Conservation (phyloP, 140 eudicot species). For the Anethum foeniculum region DNA sequence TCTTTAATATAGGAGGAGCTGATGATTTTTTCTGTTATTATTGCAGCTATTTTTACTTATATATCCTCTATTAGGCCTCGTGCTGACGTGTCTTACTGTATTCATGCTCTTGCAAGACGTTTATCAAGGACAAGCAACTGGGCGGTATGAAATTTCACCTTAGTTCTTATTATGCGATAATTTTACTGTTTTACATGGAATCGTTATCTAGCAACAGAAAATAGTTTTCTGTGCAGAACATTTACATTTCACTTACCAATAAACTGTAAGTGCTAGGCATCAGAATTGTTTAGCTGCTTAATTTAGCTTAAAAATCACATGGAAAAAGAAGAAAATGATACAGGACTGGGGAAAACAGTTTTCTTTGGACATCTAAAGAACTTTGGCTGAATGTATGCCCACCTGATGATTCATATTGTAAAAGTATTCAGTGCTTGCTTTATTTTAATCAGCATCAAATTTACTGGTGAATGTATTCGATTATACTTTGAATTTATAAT, state of each 20-base stretch:
- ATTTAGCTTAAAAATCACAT: background rate
- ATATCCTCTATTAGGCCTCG: slow-evolving; percentile 72
- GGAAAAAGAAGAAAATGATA: background rate
- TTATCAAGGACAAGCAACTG: slow-evolving; percentile 72
- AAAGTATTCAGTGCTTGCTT: too few relatives aligned
- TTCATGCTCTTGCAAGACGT: slow-evolving; percentile 81
- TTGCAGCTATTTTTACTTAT: slow-evolving; percentile 73
- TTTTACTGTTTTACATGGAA: background rate
- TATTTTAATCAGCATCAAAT: too few relatives aligned
- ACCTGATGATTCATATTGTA: too few relatives aligned
- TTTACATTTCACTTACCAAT: background rate
- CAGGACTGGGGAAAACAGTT: background rate
- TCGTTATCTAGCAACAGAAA: background rate
- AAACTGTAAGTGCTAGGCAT: background rate
- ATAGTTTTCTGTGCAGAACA: background rate
- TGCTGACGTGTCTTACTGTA: slow-evolving; percentile 83
- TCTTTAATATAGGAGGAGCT: background rate
- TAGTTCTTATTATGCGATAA: background rate
- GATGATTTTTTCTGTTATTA: slow-evolving; percentile 8
- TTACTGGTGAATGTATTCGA: too few relatives aligned
- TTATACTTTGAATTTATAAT: too few relatives aligned
- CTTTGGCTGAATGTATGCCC: background rate
- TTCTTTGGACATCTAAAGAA: background rate
- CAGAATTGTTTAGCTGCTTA: background rate
- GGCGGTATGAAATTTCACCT: slow-evolving; percentile 52